Evolutionary conservation across 2,329 filamentous ascomycete species (phyloP).

Genomic region (Xylariales sp.): DNA sequence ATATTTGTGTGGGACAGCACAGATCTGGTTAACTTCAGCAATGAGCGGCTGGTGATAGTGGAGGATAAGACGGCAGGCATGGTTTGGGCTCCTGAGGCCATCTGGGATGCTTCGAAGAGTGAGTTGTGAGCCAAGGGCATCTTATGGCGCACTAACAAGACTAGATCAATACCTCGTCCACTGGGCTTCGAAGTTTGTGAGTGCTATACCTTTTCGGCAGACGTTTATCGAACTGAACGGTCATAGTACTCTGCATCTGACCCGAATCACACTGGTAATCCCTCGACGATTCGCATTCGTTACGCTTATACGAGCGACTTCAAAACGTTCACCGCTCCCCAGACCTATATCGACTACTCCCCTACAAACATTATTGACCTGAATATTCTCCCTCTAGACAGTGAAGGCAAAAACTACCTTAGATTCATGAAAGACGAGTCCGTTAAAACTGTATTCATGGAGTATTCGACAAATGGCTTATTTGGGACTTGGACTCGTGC

Average conservation of each 20-base stretch:
- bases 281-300: constrained; percentile 60
- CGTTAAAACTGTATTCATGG: constrained; percentile 62
- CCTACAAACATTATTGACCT: constrained; percentile 65
- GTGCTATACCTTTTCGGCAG: constrained; percentile 29
- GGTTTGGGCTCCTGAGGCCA: constrained; percentile 68
- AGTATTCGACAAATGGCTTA: constrained; percentile 60
- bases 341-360: constrained; percentile 62
- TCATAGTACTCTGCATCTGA: constrained; percentile 60
- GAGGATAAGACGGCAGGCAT: constrained; percentile 66
- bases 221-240: not conserved
- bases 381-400: constrained; percentile 63
- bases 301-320: constrained; percentile 68
- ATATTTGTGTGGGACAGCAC: constrained; percentile 68
- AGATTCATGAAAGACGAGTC: constrained; percentile 68
- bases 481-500: constrained; percentile 64
- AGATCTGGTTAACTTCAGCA: constrained; percentile 61
- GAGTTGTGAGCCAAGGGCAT: constrained; percentile 19
- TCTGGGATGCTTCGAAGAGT: constrained; percentile 61
- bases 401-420: constrained; percentile 56
- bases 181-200: constrained; percentile 61
- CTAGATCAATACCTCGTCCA: constrained; percentile 58
- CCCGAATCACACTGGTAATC: constrained; percentile 59
- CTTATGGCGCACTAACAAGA: constrained; percentile 19
- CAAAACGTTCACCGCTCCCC: constrained; percentile 60
- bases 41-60: constrained; percentile 61